These are phyloP conservation scores for Neospora caninum DNA, from an alignment of 169 alveolate species.

Conservation along the genomic window DNA sequence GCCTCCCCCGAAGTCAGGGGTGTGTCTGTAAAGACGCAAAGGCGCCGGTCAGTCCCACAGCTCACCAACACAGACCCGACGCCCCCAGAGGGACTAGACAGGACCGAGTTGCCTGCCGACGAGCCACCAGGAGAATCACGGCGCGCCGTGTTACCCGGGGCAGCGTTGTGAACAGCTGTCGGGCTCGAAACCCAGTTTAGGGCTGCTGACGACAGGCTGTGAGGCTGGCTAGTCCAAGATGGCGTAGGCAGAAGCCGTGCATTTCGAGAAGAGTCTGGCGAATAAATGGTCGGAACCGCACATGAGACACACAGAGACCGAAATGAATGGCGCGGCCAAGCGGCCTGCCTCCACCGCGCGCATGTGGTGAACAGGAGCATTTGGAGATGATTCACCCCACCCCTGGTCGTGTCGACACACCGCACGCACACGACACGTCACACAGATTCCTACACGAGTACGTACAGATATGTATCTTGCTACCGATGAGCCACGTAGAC, in stretches of 20 bases:
- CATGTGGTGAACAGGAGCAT: too few relatives aligned
- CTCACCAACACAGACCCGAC: background rate
- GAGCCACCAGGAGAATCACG: too few relatives aligned
- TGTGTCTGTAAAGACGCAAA: background rate
- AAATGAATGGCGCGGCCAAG: background rate
- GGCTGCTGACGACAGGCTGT: conserved; percentile 22
- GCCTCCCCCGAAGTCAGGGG: background rate
- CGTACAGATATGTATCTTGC: too few relatives aligned
- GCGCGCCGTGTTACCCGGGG: background rate
- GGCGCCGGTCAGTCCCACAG: conserved; percentile 10
- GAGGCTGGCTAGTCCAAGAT: conserved; percentile 14
- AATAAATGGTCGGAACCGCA: background rate
- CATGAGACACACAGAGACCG: background rate
- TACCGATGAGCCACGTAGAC: too few relatives aligned
- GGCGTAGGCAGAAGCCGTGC: conserved; percentile 15
- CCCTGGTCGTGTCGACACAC: too few relatives aligned
- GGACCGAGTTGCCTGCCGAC: background rate
- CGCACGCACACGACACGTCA: too few relatives aligned
- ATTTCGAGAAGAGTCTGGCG: background rate
- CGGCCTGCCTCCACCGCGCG: too few relatives aligned
- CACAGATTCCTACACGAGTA: too few relatives aligned
- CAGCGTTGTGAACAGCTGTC: background rate
- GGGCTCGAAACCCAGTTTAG: background rate
- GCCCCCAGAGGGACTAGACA: background rate
- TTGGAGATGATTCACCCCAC: too few relatives aligned